These are phyloP conservation scores for Wickerhamomyces strasburgensis DNA, from an alignment of 805 yeast genomes.

Conservation along the genomic window DNA sequence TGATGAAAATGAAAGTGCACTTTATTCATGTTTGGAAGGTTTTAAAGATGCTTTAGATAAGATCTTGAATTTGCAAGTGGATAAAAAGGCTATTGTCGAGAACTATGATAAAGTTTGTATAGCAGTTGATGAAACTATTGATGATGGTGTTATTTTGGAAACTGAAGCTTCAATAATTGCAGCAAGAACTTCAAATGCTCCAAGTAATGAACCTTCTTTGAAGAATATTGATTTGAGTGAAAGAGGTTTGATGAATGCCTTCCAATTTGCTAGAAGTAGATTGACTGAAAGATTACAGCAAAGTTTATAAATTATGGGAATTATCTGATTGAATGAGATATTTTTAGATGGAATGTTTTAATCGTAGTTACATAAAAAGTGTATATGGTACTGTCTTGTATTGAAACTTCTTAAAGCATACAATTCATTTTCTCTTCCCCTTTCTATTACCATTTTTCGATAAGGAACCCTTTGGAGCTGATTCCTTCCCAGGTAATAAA, in stretches of 20 bases:
- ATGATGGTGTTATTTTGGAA: conserved; percentile 89
- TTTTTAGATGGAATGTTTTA: too few relatives aligned
- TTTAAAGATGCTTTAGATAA: conserved; percentile 78
- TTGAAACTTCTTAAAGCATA: neutral
- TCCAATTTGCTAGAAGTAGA: conserved; percentile 81
- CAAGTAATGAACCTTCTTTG: conserved; percentile 60
- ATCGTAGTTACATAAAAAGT: too few relatives aligned
- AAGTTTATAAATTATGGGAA: too few relatives aligned
- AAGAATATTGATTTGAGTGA: conserved; percentile 63
- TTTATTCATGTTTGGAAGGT: conserved; percentile 71
- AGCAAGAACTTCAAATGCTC: conserved; percentile 86
- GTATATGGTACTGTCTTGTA: too few relatives aligned
- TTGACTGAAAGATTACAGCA: conserved; percentile 48
- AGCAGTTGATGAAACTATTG: conserved; percentile 88
- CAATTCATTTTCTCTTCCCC: conserved; percentile 1
- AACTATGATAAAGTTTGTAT: conserved; percentile 81
- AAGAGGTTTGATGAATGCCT: conserved; percentile 76
- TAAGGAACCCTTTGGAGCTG: conserved; percentile 23
- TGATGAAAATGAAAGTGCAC: conserved; percentile 80
- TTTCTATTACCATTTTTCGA: conserved; percentile 8
- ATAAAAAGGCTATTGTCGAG: conserved; percentile 72
- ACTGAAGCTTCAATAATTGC: conserved; percentile 84
- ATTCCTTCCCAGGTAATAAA: conserved; percentile 46
- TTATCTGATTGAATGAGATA: too few relatives aligned
- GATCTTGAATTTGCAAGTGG: conserved; percentile 62